Conservation (phyloP, 2,329 filamentous ascomycete species). For the Nemania sp. region DNA sequence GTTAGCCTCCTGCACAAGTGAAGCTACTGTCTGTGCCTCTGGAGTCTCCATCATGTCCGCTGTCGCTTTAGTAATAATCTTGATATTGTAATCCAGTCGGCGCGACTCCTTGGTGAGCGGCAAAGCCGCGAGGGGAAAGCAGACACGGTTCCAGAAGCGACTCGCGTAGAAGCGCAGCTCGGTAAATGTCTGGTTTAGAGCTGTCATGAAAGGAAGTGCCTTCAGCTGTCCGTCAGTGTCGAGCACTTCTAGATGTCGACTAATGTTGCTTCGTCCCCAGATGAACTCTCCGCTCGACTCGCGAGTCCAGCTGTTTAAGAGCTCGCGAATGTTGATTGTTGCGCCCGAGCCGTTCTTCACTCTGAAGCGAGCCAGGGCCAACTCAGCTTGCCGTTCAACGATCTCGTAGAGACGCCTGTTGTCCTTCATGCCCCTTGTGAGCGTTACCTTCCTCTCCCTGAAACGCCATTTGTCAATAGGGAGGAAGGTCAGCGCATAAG, state of each 20-base stretch:
- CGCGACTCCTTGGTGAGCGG: slow-evolving; percentile 15
- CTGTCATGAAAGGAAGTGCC: slow-evolving; percentile 15
- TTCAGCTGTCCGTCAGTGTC: slow-evolving; percentile 4
- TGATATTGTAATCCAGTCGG: slow-evolving; percentile 13
- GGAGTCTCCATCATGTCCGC: slow-evolving; percentile 11
- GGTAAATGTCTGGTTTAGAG: slow-evolving; percentile 16
- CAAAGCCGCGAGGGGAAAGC: slow-evolving; percentile 7
- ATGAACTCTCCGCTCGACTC: slow-evolving; percentile 20
- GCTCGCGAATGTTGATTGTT: slow-evolving; percentile 18
- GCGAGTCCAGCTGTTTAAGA: slow-evolving; percentile 13
- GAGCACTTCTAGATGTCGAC: slow-evolving; percentile 11
- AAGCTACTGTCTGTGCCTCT: not conserved
- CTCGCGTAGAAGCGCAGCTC: slow-evolving; percentile 14
- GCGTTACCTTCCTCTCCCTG: slow-evolving; percentile 15
- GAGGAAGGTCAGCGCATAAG: slow-evolving; percentile 17
- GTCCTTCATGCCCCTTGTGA: slow-evolving; percentile 14
- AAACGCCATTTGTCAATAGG: slow-evolving; percentile 18
- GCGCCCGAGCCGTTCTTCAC: slow-evolving; percentile 13
- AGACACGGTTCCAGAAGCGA: slow-evolving; percentile 17
- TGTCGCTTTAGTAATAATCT: slow-evolving; percentile 5
- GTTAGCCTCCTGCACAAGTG: slow-evolving; percentile 13
- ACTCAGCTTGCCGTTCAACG: slow-evolving; percentile 7
- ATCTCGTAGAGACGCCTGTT: slow-evolving; percentile 14
- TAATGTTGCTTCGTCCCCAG: slow-evolving; percentile 14
- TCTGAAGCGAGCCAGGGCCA: slow-evolving; percentile 6